phyloP scores from a whole-genome alignment of 2,329 filamentous ascomycete species.

The Gaeumannomyces sp. region DNA sequence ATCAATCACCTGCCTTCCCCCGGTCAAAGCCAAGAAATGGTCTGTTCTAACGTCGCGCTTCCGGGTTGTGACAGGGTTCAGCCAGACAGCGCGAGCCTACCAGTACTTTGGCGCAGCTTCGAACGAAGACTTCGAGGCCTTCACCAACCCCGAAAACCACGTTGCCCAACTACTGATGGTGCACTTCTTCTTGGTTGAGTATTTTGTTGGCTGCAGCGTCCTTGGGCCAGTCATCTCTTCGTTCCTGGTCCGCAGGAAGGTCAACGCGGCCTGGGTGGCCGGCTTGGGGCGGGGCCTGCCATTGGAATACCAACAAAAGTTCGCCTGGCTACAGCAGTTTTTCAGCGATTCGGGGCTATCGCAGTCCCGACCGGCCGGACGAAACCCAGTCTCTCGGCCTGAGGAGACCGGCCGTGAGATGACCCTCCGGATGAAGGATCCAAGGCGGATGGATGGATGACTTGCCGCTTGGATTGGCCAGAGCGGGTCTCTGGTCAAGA shows the following conservation, averaged over 20 bases:
- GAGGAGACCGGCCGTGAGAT: neutral
- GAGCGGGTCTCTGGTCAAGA: neutral
- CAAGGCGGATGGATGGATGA: neutral
- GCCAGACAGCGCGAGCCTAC: slow-evolving; percentile 23
- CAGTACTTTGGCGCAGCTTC: slow-evolving; percentile 21
- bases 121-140: slow-evolving; percentile 25
- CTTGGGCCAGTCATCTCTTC: neutral
- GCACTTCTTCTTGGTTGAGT: slow-evolving; percentile 26
- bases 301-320: neutral
- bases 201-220: neutral
- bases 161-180: slow-evolving; percentile 29
- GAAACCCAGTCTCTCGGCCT: no score
- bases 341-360: neutral
- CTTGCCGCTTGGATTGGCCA: neutral
- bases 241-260: neutral
- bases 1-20: neutral
- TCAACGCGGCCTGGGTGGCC: neutral
- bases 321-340: neutral
- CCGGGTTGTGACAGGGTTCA: slow-evolving; percentile 16
- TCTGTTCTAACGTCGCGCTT: neutral
- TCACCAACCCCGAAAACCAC: slow-evolving; percentile 25
- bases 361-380: no score
- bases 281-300: neutral
- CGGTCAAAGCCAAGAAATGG: neutral
- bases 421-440: neutral